Evolutionary conservation across 225 moss, liverwort and hornwort species (phyloP).

Genomic region (Physcomitrellopsis africana): DNA sequence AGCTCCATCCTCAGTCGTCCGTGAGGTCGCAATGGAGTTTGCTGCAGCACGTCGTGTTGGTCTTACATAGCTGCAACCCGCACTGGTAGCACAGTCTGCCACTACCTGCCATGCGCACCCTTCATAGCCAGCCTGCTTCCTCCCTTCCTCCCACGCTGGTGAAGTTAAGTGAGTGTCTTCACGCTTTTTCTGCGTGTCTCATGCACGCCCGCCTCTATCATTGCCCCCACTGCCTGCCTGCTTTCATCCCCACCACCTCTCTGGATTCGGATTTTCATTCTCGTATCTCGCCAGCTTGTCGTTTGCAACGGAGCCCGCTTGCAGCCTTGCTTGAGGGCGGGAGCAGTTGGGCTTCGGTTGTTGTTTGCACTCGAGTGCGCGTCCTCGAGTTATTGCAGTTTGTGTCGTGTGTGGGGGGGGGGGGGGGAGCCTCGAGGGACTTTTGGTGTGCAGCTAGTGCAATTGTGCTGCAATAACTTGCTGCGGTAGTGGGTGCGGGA

Average conservation of each 20-base stretch:
- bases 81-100: no score
- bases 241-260: background rate
- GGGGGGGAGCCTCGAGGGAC: background rate
- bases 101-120: no score
- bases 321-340: background rate
- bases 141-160: no score
- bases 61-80: no score
- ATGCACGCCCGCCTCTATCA: conserved; percentile 37
- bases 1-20: no score
- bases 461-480: no score
- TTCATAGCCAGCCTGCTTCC: no score
- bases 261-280: background rate
- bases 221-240: background rate
- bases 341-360: background rate
- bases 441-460: background rate
- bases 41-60: no score
- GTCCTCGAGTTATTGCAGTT: conserved; percentile 1
- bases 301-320: background rate
- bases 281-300: background rate
- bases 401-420: background rate
- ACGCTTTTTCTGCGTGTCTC: conserved; percentile 32
- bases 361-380: no score
- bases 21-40: no score
- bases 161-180: conserved; percentile 20
- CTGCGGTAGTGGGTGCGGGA: conserved; percentile 12